These are phyloP conservation scores for Chloranthus sessilifolius DNA, from an alignment of 164 flowering plant genomes.

Conservation along the genomic window DNA sequence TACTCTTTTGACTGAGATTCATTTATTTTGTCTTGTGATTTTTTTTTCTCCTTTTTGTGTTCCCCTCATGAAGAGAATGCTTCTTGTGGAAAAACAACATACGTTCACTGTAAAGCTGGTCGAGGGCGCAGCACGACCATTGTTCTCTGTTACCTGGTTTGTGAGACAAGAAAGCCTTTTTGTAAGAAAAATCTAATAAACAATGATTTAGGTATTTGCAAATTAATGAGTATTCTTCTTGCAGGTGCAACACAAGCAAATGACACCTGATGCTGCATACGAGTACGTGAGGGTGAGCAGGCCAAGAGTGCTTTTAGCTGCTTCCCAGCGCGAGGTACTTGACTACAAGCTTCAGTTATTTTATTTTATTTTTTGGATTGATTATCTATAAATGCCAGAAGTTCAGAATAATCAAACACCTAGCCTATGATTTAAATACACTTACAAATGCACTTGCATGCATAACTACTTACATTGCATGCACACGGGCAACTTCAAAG, in stretches of 20 bases:
- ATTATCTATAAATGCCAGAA: neutral
- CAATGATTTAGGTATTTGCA: neutral
- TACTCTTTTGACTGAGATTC: neutral
- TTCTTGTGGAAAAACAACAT: constrained; percentile 52
- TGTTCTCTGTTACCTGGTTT: constrained; percentile 83
- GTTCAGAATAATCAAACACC: neutral
- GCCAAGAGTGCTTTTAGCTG: constrained; percentile 81
- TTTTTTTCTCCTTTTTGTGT: neutral
- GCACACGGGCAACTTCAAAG: no score
- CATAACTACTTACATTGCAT: no score
- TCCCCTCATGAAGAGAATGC: constrained; percentile 35
- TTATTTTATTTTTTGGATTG: neutral
- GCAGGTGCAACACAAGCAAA: constrained; percentile 72
- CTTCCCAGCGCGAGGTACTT: constrained; percentile 81
- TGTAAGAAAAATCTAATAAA: neutral
- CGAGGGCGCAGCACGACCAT: constrained; percentile 92
- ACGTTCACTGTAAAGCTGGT: constrained; percentile 97
- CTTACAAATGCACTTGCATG: no score
- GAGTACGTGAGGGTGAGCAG: constrained; percentile 60
- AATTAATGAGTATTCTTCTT: neutral
- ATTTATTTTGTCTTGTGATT: neutral
- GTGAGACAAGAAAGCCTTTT: constrained; percentile 10
- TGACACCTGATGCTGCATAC: constrained; percentile 74
- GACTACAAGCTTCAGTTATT: neutral
- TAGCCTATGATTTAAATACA: no score